Evolutionary conservation across 371 early-diverging fungal genomes (phyloP), one percentile per base, ranked within the genome.

Genomic region (Mortierella sp.): DNA sequence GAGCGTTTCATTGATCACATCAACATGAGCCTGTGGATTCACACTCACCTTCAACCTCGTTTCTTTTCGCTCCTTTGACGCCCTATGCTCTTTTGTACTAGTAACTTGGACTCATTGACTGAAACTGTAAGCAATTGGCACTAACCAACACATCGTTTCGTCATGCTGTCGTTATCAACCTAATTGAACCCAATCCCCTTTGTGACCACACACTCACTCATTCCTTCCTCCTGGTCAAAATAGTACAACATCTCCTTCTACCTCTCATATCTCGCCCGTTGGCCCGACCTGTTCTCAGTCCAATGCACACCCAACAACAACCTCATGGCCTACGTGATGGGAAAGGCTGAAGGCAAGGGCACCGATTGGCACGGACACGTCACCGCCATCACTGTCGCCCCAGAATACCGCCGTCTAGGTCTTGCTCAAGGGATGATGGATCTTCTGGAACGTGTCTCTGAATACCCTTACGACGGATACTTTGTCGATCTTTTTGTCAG

Each of bases 401-500:
- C 99, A n/a, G 96, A 97, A 81, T 98, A 95, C 85, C 95, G 99
- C 71, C 94, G 98, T 21, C 88, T 97, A 75, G 97, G 98, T 2
- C 92, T 99, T 4, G 99, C 98, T 1, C 93, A 94, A 55, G 91
- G 93, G 38, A 93, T 99, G 88, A 98, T 99, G 99, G 88, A 93
- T 34, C 84, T 97, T 9, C 89, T 99, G 54, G 99, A 99, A 84
- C 91, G 94, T n/a, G 97, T 98, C 2, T 97, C 97, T 21, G 98
- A 97, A 72, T 94, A 97, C 74, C 93, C 94, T 34, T 95, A 99
- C 84, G 91, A 97, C 87, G 96, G 97, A 28, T 97, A 97, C 88
- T 99, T 99, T 92, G 97, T 98, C 13, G 99, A 99, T 91, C 90
- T 99, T 57, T 99, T 99, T 90, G 99, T 99, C 5, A 92, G 99